phyloP scores from a whole-genome alignment of 1,139 yeast genomes.

The Debaryomyces psychrophilus region DNA sequence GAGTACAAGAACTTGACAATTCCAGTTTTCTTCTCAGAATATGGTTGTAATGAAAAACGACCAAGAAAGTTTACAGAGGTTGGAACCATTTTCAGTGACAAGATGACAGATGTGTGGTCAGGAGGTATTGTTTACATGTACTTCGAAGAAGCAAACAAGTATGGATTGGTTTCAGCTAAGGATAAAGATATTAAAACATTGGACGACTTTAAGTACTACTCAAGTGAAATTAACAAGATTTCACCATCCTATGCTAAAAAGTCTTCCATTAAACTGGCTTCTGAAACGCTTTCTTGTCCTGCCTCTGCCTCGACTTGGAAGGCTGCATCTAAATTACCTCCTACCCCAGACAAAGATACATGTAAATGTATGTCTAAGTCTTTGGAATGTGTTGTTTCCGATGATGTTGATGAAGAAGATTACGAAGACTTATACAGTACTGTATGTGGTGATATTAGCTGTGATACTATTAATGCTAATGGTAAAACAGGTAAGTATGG shows the following conservation, averaged over 20 bases:
- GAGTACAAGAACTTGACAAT: slow-evolving; percentile 67
- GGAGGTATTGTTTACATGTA: slow-evolving; percentile 93
- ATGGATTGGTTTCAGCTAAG: slow-evolving; percentile 69
- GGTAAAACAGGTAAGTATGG: slow-evolving; percentile 46
- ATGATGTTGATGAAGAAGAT: slow-evolving; percentile 32
- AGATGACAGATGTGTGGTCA: slow-evolving; percentile 73
- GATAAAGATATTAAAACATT: slow-evolving; percentile 41
- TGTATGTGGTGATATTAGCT: slow-evolving; percentile 40
- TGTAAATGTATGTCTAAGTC: slow-evolving; percentile 44
- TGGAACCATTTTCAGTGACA: slow-evolving; percentile 44
- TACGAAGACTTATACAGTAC: slow-evolving; percentile 39
- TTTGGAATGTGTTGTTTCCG: slow-evolving; percentile 40
- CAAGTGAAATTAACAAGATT: slow-evolving; percentile 60
- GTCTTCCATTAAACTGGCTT: slow-evolving; percentile 26
- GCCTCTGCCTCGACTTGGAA: slow-evolving; percentile 39
- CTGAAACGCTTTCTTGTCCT: slow-evolving; percentile 41
- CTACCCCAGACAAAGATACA: slow-evolving; percentile 43
- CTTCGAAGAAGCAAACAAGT: slow-evolving; percentile 77
- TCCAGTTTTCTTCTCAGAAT: slow-evolving; percentile 87
- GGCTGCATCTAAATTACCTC: slow-evolving; percentile 46
- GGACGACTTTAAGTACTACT: slow-evolving; percentile 49
- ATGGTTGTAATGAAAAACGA: slow-evolving; percentile 65
- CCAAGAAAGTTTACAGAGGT: slow-evolving; percentile 75
- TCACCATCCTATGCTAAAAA: slow-evolving; percentile 38
- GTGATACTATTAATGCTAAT: slow-evolving; percentile 40